Evolutionary conservation across 768 basidiomycete species (phyloP).

Genomic region (Termitomyces sp.): DNA sequence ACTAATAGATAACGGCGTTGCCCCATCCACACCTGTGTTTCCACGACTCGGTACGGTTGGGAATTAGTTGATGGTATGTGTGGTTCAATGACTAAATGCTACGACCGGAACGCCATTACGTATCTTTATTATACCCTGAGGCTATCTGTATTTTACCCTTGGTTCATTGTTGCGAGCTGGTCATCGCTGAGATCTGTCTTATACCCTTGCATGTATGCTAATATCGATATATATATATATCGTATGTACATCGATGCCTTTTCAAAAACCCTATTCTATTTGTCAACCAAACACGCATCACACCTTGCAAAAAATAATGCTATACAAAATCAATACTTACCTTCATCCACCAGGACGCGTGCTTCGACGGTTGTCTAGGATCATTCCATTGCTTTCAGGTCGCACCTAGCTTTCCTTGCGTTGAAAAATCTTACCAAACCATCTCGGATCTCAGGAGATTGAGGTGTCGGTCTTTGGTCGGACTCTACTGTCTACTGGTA

Average conservation of each 20-base stretch:
- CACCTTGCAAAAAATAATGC: slow-evolving; percentile 40
- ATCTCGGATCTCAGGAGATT: slow-evolving; percentile 66
- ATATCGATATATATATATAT: not conserved
- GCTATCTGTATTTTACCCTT: slow-evolving; percentile 6
- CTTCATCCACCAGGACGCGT: slow-evolving; percentile 23
- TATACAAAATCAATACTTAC: slow-evolving; percentile 29
- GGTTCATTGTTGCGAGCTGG: slow-evolving; percentile 5
- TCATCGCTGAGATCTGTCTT: slow-evolving; percentile 6
- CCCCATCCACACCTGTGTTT: slow-evolving; percentile 1
- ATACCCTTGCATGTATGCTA: slow-evolving; percentile 5
- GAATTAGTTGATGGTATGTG: not conserved
- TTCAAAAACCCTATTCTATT: too few relatives aligned
- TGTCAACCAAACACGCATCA: slow-evolving; percentile 38
- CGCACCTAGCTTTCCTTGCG: slow-evolving; percentile 18
- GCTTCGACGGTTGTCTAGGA: slow-evolving; percentile 12
- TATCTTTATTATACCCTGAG: slow-evolving; percentile 3
- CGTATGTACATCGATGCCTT: not conserved
- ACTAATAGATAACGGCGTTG: not conserved
- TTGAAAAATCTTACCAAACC: slow-evolving; percentile 62
- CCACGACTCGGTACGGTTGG: slow-evolving; percentile 2
- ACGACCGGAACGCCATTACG: not conserved
- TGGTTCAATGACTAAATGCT: not conserved
- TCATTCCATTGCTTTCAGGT: slow-evolving; percentile 12
- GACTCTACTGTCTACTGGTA: slow-evolving; percentile 10
- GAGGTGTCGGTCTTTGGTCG: slow-evolving; percentile 14